Percentiles rank a stretch among this genome's conserved stretches.
phyloP scores from a whole-genome alignment of 805 yeast species.

The Wickerhamomyces subpelliculosus region DNA sequence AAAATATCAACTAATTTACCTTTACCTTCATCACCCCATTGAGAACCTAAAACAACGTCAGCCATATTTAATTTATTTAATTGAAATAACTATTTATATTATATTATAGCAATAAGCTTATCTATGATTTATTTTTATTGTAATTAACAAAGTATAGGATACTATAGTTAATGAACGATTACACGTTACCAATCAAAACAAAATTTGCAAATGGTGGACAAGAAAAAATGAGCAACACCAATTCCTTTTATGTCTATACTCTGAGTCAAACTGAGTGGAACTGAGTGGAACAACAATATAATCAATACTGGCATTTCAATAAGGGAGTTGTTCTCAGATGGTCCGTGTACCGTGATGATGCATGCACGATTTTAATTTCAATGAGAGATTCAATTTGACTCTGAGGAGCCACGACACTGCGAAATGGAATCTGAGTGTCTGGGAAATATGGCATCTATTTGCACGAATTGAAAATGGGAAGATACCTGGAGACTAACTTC shows the following conservation, averaged over 20 bases:
- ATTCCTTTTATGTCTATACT: background rate
- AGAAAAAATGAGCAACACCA: no score
- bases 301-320: no score
- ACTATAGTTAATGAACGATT: slow-evolving; percentile 1
- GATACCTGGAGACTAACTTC: no score
- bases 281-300: no score
- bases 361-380: background rate
- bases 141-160: background rate
- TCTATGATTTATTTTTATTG: background rate
- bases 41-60: slow-evolving; percentile 90
- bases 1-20: slow-evolving; percentile 94
- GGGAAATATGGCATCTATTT: no score
- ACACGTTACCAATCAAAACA: slow-evolving; percentile 1
- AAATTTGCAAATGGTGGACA: background rate
- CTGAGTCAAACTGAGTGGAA: background rate
- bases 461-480: no score
- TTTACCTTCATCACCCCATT: slow-evolving; percentile 99
- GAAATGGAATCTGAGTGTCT: no score
- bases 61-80: slow-evolving; percentile 24
- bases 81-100: no score
- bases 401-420: no score
- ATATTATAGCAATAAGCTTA: no score
- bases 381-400: background rate
- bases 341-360: background rate
- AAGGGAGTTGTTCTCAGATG: no score